Conservation (phyloP, 2,329 filamentous ascomycete species). For the Scytalidium sp. region DNA sequence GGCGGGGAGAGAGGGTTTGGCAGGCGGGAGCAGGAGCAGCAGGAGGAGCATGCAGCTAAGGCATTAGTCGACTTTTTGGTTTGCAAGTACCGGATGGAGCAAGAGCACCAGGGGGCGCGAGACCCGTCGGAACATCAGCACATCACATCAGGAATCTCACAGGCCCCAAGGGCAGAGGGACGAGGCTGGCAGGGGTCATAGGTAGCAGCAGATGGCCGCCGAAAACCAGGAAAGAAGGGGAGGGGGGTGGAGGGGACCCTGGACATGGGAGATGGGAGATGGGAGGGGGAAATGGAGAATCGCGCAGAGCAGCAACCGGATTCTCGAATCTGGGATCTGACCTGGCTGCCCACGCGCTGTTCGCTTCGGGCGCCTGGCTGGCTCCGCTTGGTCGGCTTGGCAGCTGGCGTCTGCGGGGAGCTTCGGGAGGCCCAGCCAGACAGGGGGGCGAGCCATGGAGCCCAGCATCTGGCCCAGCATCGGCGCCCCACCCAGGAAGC, state of each 20-base stretch:
- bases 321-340: not conserved
- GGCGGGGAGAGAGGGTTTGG: not conserved
- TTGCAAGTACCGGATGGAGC: too few relatives aligned
- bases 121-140: too few relatives aligned
- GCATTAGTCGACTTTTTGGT: too few relatives aligned
- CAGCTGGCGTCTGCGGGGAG: not conserved
- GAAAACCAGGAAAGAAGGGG: too few relatives aligned
- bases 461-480: not conserved
- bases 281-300: not conserved
- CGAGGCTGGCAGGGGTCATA: not conserved
- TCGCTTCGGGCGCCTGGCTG: not conserved
- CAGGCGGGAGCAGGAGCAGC: not conserved
- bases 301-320: not conserved
- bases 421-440: not conserved
- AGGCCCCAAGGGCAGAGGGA: too few relatives aligned
- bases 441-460: not conserved
- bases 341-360: not conserved
- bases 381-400: too few relatives aligned
- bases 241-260: not conserved
- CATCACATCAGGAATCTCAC: too few relatives aligned
- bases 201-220: too few relatives aligned
- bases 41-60: not conserved
- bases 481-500: too few relatives aligned
- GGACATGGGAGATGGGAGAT: not conserved
- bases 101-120: too few relatives aligned